Evolutionary conservation across 495 filamentous ascomycete genomes (phyloP), one percentile per base, ranked within the genome.

Genomic region (Geoglossum glabrum): DNA sequence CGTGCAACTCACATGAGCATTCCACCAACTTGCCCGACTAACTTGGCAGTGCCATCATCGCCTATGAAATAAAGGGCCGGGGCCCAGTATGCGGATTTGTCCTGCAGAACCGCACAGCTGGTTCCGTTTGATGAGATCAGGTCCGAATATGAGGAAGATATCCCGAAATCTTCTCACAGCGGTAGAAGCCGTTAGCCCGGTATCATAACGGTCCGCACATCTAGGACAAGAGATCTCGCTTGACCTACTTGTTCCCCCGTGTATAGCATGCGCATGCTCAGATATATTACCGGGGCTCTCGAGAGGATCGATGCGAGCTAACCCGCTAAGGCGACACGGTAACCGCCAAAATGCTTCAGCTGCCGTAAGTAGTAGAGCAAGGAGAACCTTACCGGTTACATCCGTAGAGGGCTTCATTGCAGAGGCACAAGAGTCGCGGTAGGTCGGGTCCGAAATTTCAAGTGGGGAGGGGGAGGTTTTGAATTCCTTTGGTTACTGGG

Each of bases 261-360:
- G 74, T 59, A 81, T 64, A 0, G 65, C 60, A 61, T 81, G 78
- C 9, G 70, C 70, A 63, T 81, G 78, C 36, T 66, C 64, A 3
- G 73, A 69, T 13, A 72, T 60, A 49, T 66, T 43, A 17, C 74
- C 76, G 8, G 71, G 70, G 45, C 71, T 66, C 30, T 79, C 69
- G 57, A 81, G 58, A 23, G 78, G 78, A 61, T 81, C 78, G 34
- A 81, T 66, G 28, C 76, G 73, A 54, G 72, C 77, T 64, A 86
- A 60, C 62, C 79, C 85, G 60, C 77, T 73, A 46, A 73, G 74
- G 60, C 78, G 79, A 66, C 89, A 95, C 55, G 82, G 82, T 73
- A 94, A 79, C 69, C 89, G 87, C 87, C 87, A 95, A 69, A 94
- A 94, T 36, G 85, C 89, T 61, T 76, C 63, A 36, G 74, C 68